phyloP scores from a whole-genome alignment of 2,329 filamentous ascomycete species.

The Fusarium sp. region DNA sequence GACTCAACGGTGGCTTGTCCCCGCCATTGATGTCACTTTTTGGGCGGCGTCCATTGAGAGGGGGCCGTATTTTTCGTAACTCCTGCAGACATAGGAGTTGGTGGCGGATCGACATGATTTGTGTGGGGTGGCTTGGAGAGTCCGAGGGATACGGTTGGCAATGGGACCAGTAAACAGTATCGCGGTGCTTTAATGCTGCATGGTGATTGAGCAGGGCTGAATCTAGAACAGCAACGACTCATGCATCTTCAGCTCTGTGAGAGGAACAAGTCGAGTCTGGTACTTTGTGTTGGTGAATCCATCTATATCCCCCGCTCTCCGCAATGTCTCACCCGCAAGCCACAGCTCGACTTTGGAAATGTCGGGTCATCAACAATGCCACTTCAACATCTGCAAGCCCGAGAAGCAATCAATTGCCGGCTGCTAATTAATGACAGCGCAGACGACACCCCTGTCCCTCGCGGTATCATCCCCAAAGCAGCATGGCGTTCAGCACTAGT shows the following conservation, averaged over 20 bases:
- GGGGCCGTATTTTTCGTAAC: conserved; percentile 35
- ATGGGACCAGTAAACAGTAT: no score
- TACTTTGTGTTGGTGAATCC: no score
- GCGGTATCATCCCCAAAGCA: conserved; percentile 31
- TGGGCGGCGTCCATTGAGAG: background rate
- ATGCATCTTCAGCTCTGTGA: no score
- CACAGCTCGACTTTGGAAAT: no score
- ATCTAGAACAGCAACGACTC: no score
- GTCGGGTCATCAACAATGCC: background rate
- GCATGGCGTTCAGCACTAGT: conserved; percentile 15
- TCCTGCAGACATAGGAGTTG: no score
- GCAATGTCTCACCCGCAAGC: background rate
- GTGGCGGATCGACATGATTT: conserved; percentile 1
- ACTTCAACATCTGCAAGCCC: background rate
- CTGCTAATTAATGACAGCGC: background rate
- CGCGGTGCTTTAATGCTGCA: no score
- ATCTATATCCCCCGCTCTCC: no score
- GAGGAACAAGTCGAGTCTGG: no score
- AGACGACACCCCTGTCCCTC: conserved; percentile 23
- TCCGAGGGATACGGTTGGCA: conserved; percentile 1
- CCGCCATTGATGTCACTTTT: conserved; percentile 18
- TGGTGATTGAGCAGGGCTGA: no score
- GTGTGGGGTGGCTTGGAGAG: background rate
- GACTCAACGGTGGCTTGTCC: background rate
- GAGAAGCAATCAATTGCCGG: background rate